Evolutionary conservation across 2,329 filamentous ascomycete genomes (phyloP).

Genomic region (Dactylellina cionopaga): DNA sequence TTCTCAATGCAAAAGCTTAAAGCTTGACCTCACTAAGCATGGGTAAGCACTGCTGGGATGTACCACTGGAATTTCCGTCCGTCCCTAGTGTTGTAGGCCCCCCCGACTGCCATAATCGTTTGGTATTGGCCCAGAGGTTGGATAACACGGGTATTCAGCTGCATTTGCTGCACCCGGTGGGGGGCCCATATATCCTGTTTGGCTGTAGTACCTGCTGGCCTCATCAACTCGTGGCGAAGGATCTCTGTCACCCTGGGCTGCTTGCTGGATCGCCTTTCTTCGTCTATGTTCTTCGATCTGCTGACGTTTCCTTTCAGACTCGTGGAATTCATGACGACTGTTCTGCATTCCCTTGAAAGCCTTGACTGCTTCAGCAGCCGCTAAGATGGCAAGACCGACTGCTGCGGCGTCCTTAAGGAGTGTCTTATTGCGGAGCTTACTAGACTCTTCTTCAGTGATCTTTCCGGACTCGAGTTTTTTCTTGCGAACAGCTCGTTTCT

Average conservation of each 20-base stretch:
- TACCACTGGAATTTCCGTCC: slow-evolving; percentile 52
- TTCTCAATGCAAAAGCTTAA: not conserved
- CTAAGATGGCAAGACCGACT: slow-evolving; percentile 44
- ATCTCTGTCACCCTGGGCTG: not conserved
- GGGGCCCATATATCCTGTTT: slow-evolving; percentile 45
- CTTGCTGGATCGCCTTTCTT: slow-evolving; percentile 18
- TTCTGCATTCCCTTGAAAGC: slow-evolving; percentile 29
- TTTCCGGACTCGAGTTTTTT: slow-evolving; percentile 43
- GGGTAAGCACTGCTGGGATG: slow-evolving; percentile 53
- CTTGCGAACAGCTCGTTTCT: slow-evolving; percentile 35
- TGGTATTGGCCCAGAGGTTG: slow-evolving; percentile 38
- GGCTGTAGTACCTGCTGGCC: slow-evolving; percentile 34
- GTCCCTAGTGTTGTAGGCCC: slow-evolving; percentile 32
- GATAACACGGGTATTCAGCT: slow-evolving; percentile 29
- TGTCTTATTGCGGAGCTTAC: slow-evolving; percentile 27
- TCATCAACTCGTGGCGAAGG: not conserved
- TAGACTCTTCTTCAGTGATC: slow-evolving; percentile 34
- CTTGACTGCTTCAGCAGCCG: slow-evolving; percentile 36
- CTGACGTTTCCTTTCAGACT: slow-evolving; percentile 18
- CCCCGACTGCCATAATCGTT: slow-evolving; percentile 15
- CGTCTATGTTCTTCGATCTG: slow-evolving; percentile 45
- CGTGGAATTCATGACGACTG: slow-evolving; percentile 14
- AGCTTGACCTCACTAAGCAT: slow-evolving; percentile 41
- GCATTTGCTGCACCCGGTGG: slow-evolving; percentile 23
- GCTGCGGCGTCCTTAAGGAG: slow-evolving; percentile 39